Base-by-base conservation (phyloP, 176 grass and related monocot genomes). In the Cymbopogon citratus region DNA sequence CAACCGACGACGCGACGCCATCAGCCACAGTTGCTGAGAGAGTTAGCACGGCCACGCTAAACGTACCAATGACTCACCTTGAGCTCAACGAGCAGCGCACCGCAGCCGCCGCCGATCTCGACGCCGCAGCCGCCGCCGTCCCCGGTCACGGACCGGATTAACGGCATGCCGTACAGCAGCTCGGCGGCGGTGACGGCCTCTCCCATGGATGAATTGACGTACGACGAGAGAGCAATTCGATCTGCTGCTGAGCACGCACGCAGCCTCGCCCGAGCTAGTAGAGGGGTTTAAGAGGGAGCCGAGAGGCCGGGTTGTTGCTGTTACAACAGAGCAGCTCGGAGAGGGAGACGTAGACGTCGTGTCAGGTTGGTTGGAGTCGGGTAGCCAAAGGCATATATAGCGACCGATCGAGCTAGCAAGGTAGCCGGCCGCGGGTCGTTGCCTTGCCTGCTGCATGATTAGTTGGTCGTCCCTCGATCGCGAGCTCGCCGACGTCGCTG, bases 171-270 rank as follows among this genome's bases (percentile, higher is more conserved):
- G 72, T 81, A 76, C 11, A 89, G 34, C 13, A 85, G 14, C 83
- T 85, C 87, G 25, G 78, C 83, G 11, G 83, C 87, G 21, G 63
- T 18, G 70, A 73, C 45, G 78, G 71, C 78, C 9, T 85, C 78
- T 12, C 87, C 83, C 87, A 89, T 48, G 71, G 61, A 19, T 43
- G n/a, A n/a, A n/a, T n/a, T n/a, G n/a, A n/a, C n/a, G n/a, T n/a
- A n/a, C 2, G 3, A 2, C 75, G n/a, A 39, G 7, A 24, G 25
- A 43, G 43, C 24, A 1, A 2, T 61, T 61, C n/a, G n/a, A n/a
- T n/a, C n/a, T n/a, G n/a, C n/a, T n/a, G n/a, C n/a, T n/a, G n/a
- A n/a, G n/a, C n/a, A n/a, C n/a, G n/a, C n/a, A n/a, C n/a, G n/a
- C 59, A 52, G 7, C 7, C 11, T 62, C 56, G 13, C 14, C 7